These are phyloP conservation scores for Lepidopterella palustris DNA, from an alignment of 495 filamentous ascomycete species.

Conservation along the genomic window DNA sequence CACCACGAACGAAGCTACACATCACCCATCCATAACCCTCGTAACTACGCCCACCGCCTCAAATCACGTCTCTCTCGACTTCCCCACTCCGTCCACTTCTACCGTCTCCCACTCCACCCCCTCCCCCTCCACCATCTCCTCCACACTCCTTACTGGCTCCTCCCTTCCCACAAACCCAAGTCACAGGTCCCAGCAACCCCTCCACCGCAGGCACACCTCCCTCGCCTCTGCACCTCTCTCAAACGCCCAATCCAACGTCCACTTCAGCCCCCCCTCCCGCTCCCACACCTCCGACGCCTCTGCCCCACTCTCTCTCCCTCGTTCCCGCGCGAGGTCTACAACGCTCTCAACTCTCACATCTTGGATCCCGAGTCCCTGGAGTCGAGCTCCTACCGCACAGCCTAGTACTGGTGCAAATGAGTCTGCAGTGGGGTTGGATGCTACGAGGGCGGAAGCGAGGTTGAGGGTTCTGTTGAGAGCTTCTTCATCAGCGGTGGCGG, in stretches of 20 bases:
- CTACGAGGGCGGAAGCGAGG: constrained; percentile 18
- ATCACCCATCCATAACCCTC: constrained; percentile 25
- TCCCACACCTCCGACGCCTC: constrained; percentile 2
- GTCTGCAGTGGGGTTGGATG: not conserved
- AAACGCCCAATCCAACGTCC: no score
- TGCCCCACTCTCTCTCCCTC: no score
- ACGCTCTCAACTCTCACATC: constrained; percentile 22
- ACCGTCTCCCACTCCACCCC: not conserved
- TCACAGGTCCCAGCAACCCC: constrained; percentile 4
- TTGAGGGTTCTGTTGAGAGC: constrained; percentile 21
- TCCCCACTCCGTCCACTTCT: constrained; percentile 18
- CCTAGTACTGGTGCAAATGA: constrained; percentile 5
- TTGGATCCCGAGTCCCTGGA: constrained; percentile 29
- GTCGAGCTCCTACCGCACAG: constrained; percentile 2
- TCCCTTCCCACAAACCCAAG: not conserved
- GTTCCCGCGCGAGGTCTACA: constrained; percentile 5
- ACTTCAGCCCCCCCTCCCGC: not conserved
- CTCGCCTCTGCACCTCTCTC: no score
- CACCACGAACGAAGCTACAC: not conserved
- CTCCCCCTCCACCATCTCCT: not conserved
- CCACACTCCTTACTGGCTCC: not conserved
- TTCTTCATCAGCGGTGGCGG: not conserved
- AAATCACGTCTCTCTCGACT: constrained; percentile 23
- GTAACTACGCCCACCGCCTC: constrained; percentile 19
- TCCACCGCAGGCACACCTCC: constrained; percentile 8